Percentiles rank a stretch among this genome's conserved stretches.
Evolutionary conservation across 2,329 filamentous ascomycete species (phyloP).

Genomic region (Ophiognomonia clavigignenti-juglandacearum): DNA sequence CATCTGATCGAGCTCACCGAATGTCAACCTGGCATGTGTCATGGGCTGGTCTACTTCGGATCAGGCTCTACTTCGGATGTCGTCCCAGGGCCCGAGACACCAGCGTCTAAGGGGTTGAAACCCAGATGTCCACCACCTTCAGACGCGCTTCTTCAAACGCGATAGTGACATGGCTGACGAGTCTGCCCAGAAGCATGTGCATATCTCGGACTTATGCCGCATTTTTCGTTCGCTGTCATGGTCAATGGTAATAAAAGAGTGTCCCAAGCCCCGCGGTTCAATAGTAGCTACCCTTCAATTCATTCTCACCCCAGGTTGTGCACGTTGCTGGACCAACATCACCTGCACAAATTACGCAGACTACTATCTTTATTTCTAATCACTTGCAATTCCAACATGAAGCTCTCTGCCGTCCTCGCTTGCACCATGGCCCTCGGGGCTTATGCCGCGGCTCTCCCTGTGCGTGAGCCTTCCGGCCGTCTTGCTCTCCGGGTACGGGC

Average conservation of each 20-base stretch:
- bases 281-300: neutral
- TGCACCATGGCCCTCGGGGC: constrained; percentile 6
- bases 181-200: neutral
- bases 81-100: constrained; percentile 14
- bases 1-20: no score
- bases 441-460: constrained; percentile 6
- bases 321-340: constrained; percentile 9
- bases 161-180: constrained; percentile 11
- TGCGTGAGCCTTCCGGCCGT: constrained; percentile 8
- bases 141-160: neutral
- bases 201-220: neutral
- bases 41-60: no score
- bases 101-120: constrained; percentile 4
- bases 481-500: constrained; percentile 11
- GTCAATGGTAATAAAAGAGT: neutral
- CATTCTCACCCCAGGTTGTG: neutral
- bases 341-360: neutral
- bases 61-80: neutral
- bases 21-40: no score
- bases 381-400: constrained; percentile 6
- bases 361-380: neutral
- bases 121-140: neutral
- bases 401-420: constrained; percentile 6
- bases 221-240: neutral
- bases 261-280: neutral